Percentiles rank a stretch among this genome's conserved stretches.
These are phyloP conservation scores for Trypanosomatidae sp. DNA, from an alignment of 208 protist genomes.

Conservation along the genomic window DNA sequence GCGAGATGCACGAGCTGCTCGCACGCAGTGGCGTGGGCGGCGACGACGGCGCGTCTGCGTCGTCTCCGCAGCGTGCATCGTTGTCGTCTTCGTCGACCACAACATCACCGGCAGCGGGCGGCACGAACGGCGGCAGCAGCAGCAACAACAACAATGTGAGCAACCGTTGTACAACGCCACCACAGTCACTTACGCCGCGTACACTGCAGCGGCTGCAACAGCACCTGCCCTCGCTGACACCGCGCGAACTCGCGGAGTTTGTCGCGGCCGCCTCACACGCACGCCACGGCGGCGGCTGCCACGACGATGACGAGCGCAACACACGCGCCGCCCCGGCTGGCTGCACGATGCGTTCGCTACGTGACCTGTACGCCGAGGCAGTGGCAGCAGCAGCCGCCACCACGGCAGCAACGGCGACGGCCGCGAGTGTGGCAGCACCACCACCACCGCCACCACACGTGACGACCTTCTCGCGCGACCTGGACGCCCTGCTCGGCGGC, in stretches of 20 bases:
- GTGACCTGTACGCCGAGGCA: background rate
- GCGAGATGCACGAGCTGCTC: slow-evolving; percentile 17
- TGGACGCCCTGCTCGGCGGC: slow-evolving; percentile 63
- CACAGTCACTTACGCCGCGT: too few species aligned
- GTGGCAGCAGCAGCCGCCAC: background rate
- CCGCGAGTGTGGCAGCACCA: background rate
- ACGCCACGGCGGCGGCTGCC: background rate
- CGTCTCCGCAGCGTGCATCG: too few species aligned
- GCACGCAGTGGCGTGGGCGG: too few species aligned
- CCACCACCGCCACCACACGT: slow-evolving; percentile 7
- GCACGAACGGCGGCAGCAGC: too few species aligned
- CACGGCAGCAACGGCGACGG: background rate
- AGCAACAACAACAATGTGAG: too few species aligned
- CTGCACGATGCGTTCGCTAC: background rate
- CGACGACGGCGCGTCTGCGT: too few species aligned
- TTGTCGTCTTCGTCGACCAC: too few species aligned
- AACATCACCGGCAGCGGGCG: too few species aligned
- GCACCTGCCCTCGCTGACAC: background rate
- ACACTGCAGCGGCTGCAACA: background rate
- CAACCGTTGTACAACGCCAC: too few species aligned
- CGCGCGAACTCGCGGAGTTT: background rate
- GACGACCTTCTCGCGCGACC: slow-evolving; percentile 48
- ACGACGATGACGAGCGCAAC: background rate
- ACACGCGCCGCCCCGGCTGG: too few species aligned
- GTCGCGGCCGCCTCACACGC: background rate